These are phyloP conservation scores for Prunus padus DNA, from an alignment of 306 rosid genomes.

Conservation along the genomic window DNA sequence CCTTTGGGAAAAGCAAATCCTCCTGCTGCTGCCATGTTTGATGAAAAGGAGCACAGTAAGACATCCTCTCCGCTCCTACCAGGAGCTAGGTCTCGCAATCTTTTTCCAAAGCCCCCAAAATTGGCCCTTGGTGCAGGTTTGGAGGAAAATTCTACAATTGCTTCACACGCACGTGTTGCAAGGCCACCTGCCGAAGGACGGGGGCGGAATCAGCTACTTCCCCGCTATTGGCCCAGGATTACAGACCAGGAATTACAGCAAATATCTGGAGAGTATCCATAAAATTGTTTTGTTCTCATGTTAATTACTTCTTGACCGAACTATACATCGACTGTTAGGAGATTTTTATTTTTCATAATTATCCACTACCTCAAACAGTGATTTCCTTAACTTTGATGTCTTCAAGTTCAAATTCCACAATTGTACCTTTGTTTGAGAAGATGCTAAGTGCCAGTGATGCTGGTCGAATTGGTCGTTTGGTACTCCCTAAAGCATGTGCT, in stretches of 20 bases:
- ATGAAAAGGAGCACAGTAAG: constrained; percentile 68
- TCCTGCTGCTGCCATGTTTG: constrained; percentile 40
- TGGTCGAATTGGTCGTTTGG: constrained; percentile 98
- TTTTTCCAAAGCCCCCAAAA: constrained; percentile 83
- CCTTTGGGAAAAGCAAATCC: constrained; percentile 57
- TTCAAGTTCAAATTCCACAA: constrained; percentile 87
- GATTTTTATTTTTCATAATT: constrained; percentile 11
- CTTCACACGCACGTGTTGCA: constrained; percentile 88
- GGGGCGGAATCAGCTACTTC: constrained; percentile 96
- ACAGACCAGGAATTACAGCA: constrained; percentile 97
- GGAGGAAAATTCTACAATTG: constrained; percentile 61
- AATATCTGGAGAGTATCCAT: constrained; percentile 98
- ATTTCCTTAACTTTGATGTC: constrained; percentile 60
- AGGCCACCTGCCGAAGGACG: constrained; percentile 99
- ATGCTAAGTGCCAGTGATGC: constrained; percentile 99
- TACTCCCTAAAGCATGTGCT: constrained; percentile 98
- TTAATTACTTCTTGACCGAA: neutral
- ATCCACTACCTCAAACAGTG: constrained; percentile 10
- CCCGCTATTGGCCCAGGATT: constrained; percentile 99
- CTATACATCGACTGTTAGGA: neutral
- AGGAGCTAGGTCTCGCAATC: constrained; percentile 75
- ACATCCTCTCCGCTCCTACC: constrained; percentile 52
- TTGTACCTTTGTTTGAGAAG: constrained; percentile 95
- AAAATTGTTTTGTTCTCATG: constrained; percentile 11
- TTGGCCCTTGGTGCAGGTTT: constrained; percentile 55